These are phyloP conservation scores for Volvox africanus DNA, from an alignment of 139 green algal species.

Conservation along the genomic window DNA sequence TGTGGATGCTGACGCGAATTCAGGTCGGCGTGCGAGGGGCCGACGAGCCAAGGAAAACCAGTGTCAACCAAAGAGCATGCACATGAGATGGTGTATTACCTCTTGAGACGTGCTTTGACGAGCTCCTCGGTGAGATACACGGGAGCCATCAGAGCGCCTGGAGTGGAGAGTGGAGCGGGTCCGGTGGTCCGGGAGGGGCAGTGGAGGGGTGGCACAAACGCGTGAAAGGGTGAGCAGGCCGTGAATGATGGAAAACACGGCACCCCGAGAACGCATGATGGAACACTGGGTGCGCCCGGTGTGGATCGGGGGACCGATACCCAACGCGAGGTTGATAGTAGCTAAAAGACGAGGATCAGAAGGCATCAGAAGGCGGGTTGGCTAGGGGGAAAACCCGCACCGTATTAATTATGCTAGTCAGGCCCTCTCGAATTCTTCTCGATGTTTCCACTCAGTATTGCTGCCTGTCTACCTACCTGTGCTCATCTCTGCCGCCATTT, in stretches of 20 bases:
- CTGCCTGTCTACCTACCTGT: neutral
- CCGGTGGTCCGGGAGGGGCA: neutral
- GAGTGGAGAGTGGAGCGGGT: neutral
- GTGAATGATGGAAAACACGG: too few relatives aligned
- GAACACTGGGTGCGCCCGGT: too few relatives aligned
- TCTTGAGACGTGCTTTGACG: constrained; percentile 14
- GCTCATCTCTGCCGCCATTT: constrained; percentile 36
- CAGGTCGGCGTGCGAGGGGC: too few relatives aligned
- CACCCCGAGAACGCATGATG: too few relatives aligned
- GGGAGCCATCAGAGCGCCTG: constrained; percentile 36
- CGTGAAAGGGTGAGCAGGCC: neutral
- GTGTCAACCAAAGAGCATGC: too few relatives aligned
- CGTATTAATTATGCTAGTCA: too few relatives aligned
- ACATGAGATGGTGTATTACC: neutral
- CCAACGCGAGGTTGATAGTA: too few relatives aligned
- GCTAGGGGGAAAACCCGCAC: neutral
- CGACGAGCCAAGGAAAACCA: too few relatives aligned
- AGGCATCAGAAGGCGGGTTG: neutral
- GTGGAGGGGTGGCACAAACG: neutral
- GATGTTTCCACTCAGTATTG: neutral
- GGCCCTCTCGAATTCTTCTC: too few relatives aligned
- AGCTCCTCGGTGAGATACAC: constrained; percentile 41
- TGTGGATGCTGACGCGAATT: too few relatives aligned
- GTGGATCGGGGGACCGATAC: too few relatives aligned
- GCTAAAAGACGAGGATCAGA: too few relatives aligned